phyloP scores from a whole-genome alignment of 2,329 filamentous ascomycete species.

The Trichoderma asperellum region DNA sequence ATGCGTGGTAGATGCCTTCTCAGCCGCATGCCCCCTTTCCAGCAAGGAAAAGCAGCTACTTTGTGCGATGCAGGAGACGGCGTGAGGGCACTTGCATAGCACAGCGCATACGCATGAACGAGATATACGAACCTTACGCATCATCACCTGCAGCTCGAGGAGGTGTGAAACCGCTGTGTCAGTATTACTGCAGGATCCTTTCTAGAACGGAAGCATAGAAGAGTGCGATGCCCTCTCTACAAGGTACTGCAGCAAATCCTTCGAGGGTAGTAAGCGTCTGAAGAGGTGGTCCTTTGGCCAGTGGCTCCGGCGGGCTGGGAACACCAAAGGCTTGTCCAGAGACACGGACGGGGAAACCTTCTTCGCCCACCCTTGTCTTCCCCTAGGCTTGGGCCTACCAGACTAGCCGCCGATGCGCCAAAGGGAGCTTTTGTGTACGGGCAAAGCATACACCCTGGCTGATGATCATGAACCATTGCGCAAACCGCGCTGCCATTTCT shows the following conservation, averaged over 20 bases:
- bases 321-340: not conserved
- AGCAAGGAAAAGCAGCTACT: not conserved
- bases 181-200: constrained; percentile 21
- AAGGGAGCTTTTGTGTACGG: not conserved
- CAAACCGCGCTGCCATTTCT: not conserved
- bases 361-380: constrained; percentile 1
- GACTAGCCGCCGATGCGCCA: constrained; percentile 15
- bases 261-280: constrained; percentile 10
- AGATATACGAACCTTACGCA: not conserved
- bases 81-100: constrained; percentile 12
- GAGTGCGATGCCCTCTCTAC: not conserved
- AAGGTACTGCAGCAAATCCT: constrained; percentile 2
- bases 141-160: constrained; percentile 18
- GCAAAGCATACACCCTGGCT: not conserved
- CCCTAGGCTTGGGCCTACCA: not conserved
- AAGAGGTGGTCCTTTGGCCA: not conserved
- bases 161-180: constrained; percentile 2
- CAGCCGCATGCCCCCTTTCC: not conserved
- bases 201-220: constrained; percentile 24
- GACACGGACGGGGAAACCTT: constrained; percentile 17
- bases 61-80: constrained; percentile 1
- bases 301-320: constrained; percentile 15
- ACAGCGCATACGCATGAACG: not conserved
- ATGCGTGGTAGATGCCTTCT: constrained; percentile 1
- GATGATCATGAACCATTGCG: constrained; percentile 14